Percentiles rank a stretch among this genome's conserved stretches.
These are phyloP conservation scores for Moniliella sp. DNA, from an alignment of 1,284 basidiomycete species.

Conservation along the genomic window DNA sequence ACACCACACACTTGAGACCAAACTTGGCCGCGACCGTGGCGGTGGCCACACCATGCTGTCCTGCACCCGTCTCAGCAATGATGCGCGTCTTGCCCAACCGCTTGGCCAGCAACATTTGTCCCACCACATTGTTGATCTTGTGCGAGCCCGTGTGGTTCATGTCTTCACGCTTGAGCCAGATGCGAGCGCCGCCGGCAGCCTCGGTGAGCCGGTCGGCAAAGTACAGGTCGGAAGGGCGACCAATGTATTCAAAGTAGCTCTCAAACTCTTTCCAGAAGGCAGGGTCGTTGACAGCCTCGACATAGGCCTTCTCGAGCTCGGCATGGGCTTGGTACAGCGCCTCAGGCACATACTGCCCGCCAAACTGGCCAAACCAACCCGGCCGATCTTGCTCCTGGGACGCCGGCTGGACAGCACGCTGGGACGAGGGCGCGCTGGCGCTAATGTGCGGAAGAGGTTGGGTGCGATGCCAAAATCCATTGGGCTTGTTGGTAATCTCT, in stretches of 20 bases:
- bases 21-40: constrained; percentile 94
- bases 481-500: no score
- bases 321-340: constrained; percentile 68
- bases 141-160: constrained; percentile 39
- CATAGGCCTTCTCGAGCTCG: constrained; percentile 78
- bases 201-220: constrained; percentile 53
- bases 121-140: constrained; percentile 34
- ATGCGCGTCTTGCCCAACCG: constrained; percentile 85
- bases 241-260: constrained; percentile 70
- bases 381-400: no score
- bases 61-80: constrained; percentile 94
- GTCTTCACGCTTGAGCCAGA: constrained; percentile 96
- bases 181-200: constrained; percentile 62
- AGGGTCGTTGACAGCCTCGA: constrained; percentile 63
- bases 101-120: constrained; percentile 58
- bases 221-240: constrained; percentile 52
- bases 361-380: no score
- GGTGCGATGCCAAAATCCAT: no score
- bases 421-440: no score
- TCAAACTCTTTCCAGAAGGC: constrained; percentile 81
- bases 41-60: constrained; percentile 94
- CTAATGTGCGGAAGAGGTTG: no score
- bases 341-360: constrained; percentile 84
- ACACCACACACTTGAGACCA: constrained; percentile 79
- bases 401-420: no score